Percentiles rank a stretch among this genome's conserved stretches.
Evolutionary conservation across 805 yeast species (phyloP).

Genomic region (Saturnispora saitoi): DNA sequence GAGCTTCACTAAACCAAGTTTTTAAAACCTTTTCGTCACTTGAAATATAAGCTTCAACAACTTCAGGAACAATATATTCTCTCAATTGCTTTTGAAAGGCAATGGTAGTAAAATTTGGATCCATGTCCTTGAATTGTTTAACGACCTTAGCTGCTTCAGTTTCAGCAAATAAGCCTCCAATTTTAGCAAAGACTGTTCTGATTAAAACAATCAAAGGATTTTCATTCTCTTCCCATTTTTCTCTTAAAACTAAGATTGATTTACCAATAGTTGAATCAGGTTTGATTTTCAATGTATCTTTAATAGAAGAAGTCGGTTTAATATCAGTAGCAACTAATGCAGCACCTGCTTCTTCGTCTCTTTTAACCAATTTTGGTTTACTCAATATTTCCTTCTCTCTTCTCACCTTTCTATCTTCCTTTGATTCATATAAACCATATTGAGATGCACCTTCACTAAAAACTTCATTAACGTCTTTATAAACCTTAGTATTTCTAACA

Average conservation of each 20-base stretch:
- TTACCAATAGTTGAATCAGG: conserved; percentile 66
- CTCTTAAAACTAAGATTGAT: conserved; percentile 48
- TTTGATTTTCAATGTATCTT: conserved; percentile 55
- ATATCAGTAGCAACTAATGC: conserved; percentile 75
- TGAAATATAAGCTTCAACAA: conserved; percentile 87
- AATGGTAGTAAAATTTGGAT: conserved; percentile 77
- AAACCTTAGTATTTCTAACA: conserved; percentile 80
- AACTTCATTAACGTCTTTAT: conserved; percentile 79
- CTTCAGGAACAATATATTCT: conserved; percentile 89
- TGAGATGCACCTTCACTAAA: conserved; percentile 88
- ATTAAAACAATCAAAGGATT: conserved; percentile 78
- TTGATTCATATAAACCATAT: conserved; percentile 87
- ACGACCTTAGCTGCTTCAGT: conserved; percentile 94
- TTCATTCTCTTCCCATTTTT: conserved; percentile 86
- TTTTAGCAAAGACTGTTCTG: conserved; percentile 70
- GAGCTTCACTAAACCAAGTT: conserved; percentile 94
- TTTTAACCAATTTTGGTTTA: conserved; percentile 59
- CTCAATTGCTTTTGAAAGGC: conserved; percentile 76
- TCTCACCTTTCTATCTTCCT: conserved; percentile 69
- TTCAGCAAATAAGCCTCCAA: conserved; percentile 88
- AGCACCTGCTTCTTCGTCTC: conserved; percentile 75
- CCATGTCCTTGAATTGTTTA: conserved; percentile 77
- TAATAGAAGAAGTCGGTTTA: conserved; percentile 45
- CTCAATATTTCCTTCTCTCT: conserved; percentile 53
- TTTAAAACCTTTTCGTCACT: conserved; percentile 81